Evolutionary conservation across 139 green algal genomes (phyloP).

Genomic region (Picochlorum sp.): DNA sequence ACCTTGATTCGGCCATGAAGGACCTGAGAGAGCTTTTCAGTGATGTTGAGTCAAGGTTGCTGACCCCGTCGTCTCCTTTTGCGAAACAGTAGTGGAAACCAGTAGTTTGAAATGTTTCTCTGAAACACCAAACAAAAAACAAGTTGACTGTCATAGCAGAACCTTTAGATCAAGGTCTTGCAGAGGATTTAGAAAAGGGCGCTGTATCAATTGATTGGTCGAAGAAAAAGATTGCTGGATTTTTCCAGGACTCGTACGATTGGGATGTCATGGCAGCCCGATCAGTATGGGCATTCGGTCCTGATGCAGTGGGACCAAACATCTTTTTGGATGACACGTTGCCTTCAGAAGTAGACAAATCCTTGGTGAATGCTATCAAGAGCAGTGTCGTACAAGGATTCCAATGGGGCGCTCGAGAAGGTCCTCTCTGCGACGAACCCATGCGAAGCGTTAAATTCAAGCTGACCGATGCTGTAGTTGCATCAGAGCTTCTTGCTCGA

Average conservation of each 20-base stretch:
- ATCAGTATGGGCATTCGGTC: slow-evolving; percentile 95
- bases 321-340: slow-evolving; percentile 93
- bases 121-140: slow-evolving; percentile 92
- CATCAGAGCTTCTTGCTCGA: slow-evolving; percentile 62
- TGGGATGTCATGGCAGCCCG: slow-evolving; percentile 91
- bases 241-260: slow-evolving; percentile 85
- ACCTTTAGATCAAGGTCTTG: slow-evolving; percentile 85
- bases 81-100: slow-evolving; percentile 96
- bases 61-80: slow-evolving; percentile 85
- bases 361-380: slow-evolving; percentile 66
- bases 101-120: slow-evolving; percentile 93
- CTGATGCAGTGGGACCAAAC: slow-evolving; percentile 80
- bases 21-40: slow-evolving; percentile 80
- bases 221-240: slow-evolving; percentile 54
- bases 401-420: slow-evolving; percentile 93
- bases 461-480: slow-evolving; percentile 58
- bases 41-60: slow-evolving; percentile 96
- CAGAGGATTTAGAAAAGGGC: slow-evolving; percentile 84
- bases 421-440: slow-evolving; percentile 95
- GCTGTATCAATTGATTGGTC: slow-evolving; percentile 58
- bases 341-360: slow-evolving; percentile 85
- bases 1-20: slow-evolving; percentile 94
- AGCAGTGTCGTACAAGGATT: slow-evolving; percentile 90
- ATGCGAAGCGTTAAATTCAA: slow-evolving; percentile 98
- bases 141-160: slow-evolving; percentile 94